Conservation (phyloP, 2,329 filamentous ascomycete species). For the Macroventuria anomochaeta region DNA sequence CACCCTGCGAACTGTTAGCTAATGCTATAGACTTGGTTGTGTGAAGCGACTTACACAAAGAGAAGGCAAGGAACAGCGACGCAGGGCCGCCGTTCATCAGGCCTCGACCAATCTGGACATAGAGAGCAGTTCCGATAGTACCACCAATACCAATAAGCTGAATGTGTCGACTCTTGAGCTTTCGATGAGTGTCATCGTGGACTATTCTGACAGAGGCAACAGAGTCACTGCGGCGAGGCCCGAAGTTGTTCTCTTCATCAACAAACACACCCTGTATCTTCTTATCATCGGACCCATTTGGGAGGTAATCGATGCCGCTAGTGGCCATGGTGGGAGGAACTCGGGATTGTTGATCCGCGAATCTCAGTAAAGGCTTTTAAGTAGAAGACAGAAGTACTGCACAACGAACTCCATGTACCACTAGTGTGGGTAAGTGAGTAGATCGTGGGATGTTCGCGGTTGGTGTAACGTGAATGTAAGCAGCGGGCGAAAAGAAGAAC, state of each 20-base stretch:
- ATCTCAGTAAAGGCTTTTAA: slow-evolving; percentile 42
- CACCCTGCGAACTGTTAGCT: slow-evolving; percentile 41
- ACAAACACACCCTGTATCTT: slow-evolving; percentile 20
- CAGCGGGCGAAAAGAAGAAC: slow-evolving; percentile 21
- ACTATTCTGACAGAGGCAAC: slow-evolving; percentile 39
- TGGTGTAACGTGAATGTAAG: slow-evolving; percentile 13
- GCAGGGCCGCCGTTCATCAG: slow-evolving; percentile 56
- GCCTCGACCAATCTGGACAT: slow-evolving; percentile 56
- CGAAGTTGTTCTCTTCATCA: slow-evolving; percentile 39
- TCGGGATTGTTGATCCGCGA: slow-evolving; percentile 3
- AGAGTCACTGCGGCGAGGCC: slow-evolving; percentile 33
- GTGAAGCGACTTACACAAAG: slow-evolving; percentile 46
- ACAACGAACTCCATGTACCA: slow-evolving; percentile 43
- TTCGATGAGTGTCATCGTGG: slow-evolving; percentile 52
- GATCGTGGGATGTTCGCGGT: slow-evolving; percentile 16
- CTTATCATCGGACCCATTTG: slow-evolving; percentile 15
- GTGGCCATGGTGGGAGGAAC: slow-evolving; percentile 41
- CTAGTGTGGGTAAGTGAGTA: slow-evolving; percentile 6
- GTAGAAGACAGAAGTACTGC: slow-evolving; percentile 45
- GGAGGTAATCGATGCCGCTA: slow-evolving; percentile 40
- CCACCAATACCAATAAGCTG: slow-evolving; percentile 56
- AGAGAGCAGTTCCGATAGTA: slow-evolving; percentile 57
- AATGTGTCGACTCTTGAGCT: slow-evolving; percentile 55
- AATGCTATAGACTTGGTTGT: not conserved
- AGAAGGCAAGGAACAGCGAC: slow-evolving; percentile 56